Evolutionary conservation across 1,284 basidiomycete genomes (phyloP), one percentile per base, ranked within the genome.

Genomic region (Rhodotorula sp.): DNA sequence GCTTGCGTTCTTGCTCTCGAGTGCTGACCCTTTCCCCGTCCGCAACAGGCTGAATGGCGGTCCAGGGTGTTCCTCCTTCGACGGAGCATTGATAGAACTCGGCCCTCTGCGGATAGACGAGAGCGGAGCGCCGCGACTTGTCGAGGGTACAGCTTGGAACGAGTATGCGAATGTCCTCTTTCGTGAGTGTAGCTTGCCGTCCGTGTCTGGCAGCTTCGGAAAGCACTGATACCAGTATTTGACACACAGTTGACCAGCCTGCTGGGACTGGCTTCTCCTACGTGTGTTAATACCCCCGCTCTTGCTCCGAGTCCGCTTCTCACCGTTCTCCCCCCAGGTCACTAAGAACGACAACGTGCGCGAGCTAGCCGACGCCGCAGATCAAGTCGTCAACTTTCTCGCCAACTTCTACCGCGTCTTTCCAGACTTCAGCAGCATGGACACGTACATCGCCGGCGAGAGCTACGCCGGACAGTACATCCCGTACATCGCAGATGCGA

Each of bases 381-480:
- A 83, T 37, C 91, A 98, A 76, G 84, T 97, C 66, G 81, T 94
- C 54, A 84, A 89, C 77, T 98, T 99, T 80, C 79, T 98, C 73
- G 81, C 83, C 61, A 93, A 93, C 77, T 94, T 97, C 77, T 94
- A 96, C 81, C 78, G 83, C 31, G 86, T 97, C 50, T 99, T 97
- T 77, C 96, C 95, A 0, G 94, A 98, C 76, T 90, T 92, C 78
- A 78, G 84, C 69, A 82, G 82, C 34, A 86, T 91, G 80, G 95
- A 98, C 92, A 94, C 92, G 3, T 96, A 94, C 79, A 82, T 97
- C 10, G 89, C 89, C 0, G 94, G 94, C 62, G 94, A 97, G 83
- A 92, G 89, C 71, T 99, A 89, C 78, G 95, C 94, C n/a, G 96
- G 95, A 18, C 94, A 97, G 83, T 99, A 92, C 83, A 94, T 99